A percentile compares a stretch with the other conserved stretches of the same genome.
These are phyloP conservation scores for Carex kokanica DNA, from an alignment of 176 grass and related monocot genomes.

Conservation along the genomic window DNA sequence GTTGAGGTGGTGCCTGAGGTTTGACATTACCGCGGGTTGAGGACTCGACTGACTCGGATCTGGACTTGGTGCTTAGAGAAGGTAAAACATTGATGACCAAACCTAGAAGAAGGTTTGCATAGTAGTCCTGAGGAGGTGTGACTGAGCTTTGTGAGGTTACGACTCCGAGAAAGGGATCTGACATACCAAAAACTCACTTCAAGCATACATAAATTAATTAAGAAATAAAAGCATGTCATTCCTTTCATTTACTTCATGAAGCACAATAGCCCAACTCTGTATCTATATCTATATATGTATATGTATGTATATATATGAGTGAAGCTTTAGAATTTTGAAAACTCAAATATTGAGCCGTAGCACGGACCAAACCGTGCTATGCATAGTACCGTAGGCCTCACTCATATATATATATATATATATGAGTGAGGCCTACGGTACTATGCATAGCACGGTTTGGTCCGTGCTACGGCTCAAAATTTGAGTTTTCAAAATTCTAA, in stretches of 20 bases:
- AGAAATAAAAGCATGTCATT: not conserved
- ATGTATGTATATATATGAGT: no score
- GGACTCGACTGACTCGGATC: conserved; percentile 53
- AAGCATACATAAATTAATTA: not conserved
- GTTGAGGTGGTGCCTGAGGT: conserved; percentile 48
- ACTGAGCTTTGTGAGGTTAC: conserved; percentile 49
- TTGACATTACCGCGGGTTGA: conserved; percentile 45
- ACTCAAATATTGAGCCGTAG: no score
- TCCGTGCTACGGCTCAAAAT: no score
- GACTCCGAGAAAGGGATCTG: conserved; percentile 84
- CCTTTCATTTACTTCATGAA: not conserved
- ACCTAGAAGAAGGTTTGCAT: conserved; percentile 79
- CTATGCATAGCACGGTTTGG: no score
- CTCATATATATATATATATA: no score
- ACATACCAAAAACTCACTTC: conserved; percentile 20
- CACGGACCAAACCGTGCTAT: no score
- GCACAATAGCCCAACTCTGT: no score
- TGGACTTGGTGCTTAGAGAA: conserved; percentile 82
- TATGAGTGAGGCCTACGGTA: no score
- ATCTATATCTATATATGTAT: no score
- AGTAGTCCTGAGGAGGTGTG: conserved; percentile 90
- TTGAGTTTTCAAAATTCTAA: no score
- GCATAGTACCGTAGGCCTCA: no score
- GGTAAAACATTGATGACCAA: conserved; percentile 98
- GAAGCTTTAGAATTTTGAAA: no score